Evolutionary conservation across 805 yeast species (phyloP).

Genomic region (Barnettozyma botsteinii): DNA sequence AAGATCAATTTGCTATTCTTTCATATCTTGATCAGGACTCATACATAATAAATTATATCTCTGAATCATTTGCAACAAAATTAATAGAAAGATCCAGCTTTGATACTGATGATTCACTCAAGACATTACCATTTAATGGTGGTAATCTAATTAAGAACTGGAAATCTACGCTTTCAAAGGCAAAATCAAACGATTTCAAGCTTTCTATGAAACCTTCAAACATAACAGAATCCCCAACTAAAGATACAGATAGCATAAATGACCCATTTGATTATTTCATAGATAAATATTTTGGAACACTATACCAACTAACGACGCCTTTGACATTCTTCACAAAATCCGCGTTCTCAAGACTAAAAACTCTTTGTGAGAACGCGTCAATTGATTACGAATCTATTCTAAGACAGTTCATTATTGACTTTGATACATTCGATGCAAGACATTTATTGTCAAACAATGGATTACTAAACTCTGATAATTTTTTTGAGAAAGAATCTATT

Average conservation of each 20-base stretch:
- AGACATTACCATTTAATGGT: neutral
- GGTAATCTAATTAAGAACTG: neutral
- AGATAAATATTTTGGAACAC: constrained; percentile 31
- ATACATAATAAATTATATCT: constrained; percentile 43
- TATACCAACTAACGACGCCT: constrained; percentile 32
- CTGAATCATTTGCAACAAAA: constrained; percentile 37
- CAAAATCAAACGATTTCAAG: constrained; percentile 12
- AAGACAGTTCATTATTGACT: constrained; percentile 27
- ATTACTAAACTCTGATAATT: constrained; percentile 21
- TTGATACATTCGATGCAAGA: constrained; percentile 38
- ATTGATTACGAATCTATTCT: constrained; percentile 24
- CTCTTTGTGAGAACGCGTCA: constrained; percentile 32
- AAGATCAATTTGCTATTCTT: constrained; percentile 17
- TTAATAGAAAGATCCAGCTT: neutral
- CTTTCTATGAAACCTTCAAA: constrained; percentile 24
- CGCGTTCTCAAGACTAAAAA: constrained; percentile 39
- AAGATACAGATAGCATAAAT: constrained; percentile 9
- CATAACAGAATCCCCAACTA: constrained; percentile 14
- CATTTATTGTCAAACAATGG: constrained; percentile 29
- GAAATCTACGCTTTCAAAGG: neutral
- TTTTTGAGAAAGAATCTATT: constrained; percentile 25
- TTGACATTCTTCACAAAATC: constrained; percentile 42
- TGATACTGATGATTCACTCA: neutral
- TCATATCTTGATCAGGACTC: constrained; percentile 5
- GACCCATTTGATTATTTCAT: constrained; percentile 27